A percentile compares a stretch with the other conserved stretches of the same genome.
Conservation (phyloP, 768 basidiomycete species). For the Kockovaella imperatae region DNA sequence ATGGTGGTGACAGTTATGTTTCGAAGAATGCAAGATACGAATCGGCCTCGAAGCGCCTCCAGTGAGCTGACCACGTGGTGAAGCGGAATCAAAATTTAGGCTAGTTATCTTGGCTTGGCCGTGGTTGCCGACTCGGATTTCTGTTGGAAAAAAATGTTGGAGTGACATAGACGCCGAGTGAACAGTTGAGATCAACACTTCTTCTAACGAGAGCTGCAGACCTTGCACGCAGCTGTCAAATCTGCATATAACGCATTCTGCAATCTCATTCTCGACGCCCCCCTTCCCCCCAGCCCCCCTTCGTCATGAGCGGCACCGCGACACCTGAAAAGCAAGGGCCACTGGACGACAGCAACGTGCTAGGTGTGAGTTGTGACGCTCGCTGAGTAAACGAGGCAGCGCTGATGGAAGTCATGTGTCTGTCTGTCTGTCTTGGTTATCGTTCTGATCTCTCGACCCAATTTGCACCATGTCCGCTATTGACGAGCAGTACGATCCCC, state of each 20-base stretch:
- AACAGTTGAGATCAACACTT: too few species aligned
- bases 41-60: neutral
- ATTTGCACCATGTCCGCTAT: neutral
- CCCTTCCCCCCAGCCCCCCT: too few species aligned
- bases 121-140: too few species aligned
- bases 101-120: too few species aligned
- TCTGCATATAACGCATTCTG: too few species aligned
- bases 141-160: too few species aligned
- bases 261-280: neutral
- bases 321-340: slow-evolving; percentile 30
- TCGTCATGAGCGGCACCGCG: too few species aligned
- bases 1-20: slow-evolving; percentile 1
- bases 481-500: slow-evolving; percentile 73
- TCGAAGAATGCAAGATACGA: neutral
- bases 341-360: slow-evolving; percentile 37
- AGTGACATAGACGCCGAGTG: too few species aligned
- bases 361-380: slow-evolving; percentile 22
- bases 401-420: neutral
- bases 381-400: neutral
- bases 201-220: too few species aligned
- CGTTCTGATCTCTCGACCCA: neutral
- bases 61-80: neutral
- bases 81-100: neutral
- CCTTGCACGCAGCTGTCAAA: too few species aligned
- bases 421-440: neutral